Evolutionary conservation across 768 basidiomycete genomes (phyloP).

Genomic region (Pisolithus albus): DNA sequence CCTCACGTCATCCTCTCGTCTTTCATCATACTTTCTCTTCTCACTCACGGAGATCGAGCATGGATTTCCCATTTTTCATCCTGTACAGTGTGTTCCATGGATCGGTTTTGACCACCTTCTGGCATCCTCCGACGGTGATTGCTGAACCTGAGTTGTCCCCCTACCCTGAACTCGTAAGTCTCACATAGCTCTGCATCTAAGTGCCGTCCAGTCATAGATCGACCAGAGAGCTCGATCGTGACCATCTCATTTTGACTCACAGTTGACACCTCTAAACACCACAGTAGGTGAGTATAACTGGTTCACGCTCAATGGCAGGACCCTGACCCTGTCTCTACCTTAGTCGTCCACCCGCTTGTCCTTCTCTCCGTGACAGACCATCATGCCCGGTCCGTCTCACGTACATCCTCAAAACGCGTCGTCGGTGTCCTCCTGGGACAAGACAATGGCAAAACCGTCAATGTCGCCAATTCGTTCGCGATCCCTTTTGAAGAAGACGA

Average conservation of each 20-base stretch:
- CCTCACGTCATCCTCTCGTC: too few species aligned
- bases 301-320: slow-evolving; percentile 6
- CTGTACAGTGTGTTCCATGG: slow-evolving; percentile 48
- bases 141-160: slow-evolving; percentile 43
- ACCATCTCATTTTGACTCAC: background rate
- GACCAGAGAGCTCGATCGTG: background rate
- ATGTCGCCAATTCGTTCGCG: slow-evolving; percentile 95
- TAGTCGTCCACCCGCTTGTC: slow-evolving; percentile 94
- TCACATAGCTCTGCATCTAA: too few species aligned
- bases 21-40: slow-evolving; percentile 20
- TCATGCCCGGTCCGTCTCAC: slow-evolving; percentile 81
- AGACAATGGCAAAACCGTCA: slow-evolving; percentile 89
- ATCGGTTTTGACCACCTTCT: slow-evolving; percentile 47
- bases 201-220: too few species aligned
- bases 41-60: slow-evolving; percentile 55
- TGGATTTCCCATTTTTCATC: slow-evolving; percentile 60
- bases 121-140: slow-evolving; percentile 73
- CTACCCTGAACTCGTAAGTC: slow-evolving; percentile 12
- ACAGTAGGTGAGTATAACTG: slow-evolving; percentile 59
- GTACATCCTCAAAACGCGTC: slow-evolving; percentile 84
- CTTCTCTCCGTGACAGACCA: slow-evolving; percentile 94
- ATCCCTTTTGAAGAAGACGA: slow-evolving; percentile 99
- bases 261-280: slow-evolving; percentile 64
- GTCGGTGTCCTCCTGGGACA: slow-evolving; percentile 92
- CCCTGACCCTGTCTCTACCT: slow-evolving; percentile 1